A percentile compares a stretch with the other conserved stretches of the same genome.
Evolutionary conservation across 1,139 yeast species (phyloP).

Genomic region (Lipomyces yarrowii): DNA sequence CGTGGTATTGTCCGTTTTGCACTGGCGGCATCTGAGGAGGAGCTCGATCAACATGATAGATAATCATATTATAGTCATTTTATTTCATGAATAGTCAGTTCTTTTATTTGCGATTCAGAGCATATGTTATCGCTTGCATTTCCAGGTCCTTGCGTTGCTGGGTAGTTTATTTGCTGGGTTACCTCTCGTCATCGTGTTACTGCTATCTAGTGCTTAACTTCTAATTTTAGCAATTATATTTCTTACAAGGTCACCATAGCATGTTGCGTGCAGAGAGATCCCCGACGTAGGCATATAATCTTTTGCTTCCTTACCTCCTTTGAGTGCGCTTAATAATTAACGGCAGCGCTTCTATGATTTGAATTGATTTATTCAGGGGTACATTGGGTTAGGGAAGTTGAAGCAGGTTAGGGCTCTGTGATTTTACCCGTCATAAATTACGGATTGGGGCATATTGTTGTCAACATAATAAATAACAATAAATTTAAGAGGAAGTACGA

Average conservation of each 20-base stretch:
- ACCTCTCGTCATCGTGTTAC: background rate
- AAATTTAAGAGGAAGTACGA: background rate
- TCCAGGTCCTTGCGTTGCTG: background rate
- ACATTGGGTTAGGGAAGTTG: too few species aligned
- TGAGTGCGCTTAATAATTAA: too few species aligned
- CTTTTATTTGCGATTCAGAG: background rate
- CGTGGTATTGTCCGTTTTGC: slow-evolving; percentile 27
- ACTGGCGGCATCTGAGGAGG: slow-evolving; percentile 6
- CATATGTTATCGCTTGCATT: background rate
- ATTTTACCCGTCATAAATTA: too few species aligned
- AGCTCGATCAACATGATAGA: background rate
- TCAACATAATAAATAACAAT: too few species aligned
- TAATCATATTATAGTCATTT: background rate
- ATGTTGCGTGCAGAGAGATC: too few species aligned
- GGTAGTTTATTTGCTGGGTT: background rate
- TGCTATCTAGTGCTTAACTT: background rate
- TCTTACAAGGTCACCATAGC: too few species aligned
- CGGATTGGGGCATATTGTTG: too few species aligned
- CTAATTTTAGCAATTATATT: background rate
- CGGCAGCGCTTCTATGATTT: too few species aligned
- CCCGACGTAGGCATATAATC: too few species aligned
- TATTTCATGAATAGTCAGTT: background rate
- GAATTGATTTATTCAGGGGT: too few species aligned
- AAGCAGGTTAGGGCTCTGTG: too few species aligned
- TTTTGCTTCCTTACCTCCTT: too few species aligned